Evolutionary conservation across 75 land plant species (phyloP).

Genomic region (Pseudotsuga menziesii): DNA sequence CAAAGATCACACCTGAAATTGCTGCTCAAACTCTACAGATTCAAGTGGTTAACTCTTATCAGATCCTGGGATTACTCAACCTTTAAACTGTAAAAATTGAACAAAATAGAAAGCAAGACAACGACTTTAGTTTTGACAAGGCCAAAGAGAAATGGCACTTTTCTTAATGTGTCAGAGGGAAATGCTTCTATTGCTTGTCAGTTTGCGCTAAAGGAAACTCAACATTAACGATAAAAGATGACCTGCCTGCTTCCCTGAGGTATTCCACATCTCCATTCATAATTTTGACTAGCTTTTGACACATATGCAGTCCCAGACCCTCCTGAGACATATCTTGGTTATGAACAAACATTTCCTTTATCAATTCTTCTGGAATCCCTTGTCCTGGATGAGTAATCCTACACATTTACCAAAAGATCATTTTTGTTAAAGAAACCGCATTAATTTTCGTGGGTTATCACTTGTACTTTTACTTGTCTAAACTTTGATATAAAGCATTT

Average conservation of each 20-base stretch:
- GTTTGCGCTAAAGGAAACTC: constrained; percentile 65
- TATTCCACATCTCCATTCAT: constrained; percentile 92
- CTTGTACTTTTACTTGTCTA: background rate
- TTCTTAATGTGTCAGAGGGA: background rate
- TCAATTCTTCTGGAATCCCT: constrained; percentile 74
- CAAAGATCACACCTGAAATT: background rate
- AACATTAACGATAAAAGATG: constrained; percentile 57
- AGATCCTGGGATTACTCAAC: background rate
- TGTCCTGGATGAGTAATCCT: constrained; percentile 76
- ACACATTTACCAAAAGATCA: constrained; percentile 4
- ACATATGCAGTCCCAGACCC: constrained; percentile 68
- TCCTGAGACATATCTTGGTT: constrained; percentile 62
- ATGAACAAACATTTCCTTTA: constrained; percentile 74
- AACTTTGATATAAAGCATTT: background rate
- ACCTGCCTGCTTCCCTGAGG: constrained; percentile 55
- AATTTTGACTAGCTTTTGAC: constrained; percentile 78
- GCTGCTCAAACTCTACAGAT: background rate
- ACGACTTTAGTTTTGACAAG: background rate
- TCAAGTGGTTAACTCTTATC: background rate
- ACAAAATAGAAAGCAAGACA: background rate
- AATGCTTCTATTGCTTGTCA: constrained; percentile 13
- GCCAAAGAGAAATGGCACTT: background rate
- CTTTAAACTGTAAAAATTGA: background rate
- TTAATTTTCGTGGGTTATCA: background rate
- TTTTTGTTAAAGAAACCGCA: background rate